Evolutionary conservation across 2,329 filamentous ascomycete species (phyloP).

Genomic region (Sporothrix schenckii): DNA sequence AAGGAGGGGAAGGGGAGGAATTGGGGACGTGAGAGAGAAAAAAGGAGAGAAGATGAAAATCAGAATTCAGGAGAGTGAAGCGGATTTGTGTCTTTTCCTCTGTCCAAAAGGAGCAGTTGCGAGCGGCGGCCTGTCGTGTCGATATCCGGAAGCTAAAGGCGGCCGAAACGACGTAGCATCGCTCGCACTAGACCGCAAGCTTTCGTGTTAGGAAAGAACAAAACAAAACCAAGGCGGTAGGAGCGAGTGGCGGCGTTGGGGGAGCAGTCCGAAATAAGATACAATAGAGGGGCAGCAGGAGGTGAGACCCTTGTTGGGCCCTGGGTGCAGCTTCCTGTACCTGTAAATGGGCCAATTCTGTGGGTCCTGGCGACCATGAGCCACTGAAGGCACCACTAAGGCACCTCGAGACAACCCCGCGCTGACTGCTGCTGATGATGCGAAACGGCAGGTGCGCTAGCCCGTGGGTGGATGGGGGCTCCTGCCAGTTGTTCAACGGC

Average conservation of each 20-base stretch:
- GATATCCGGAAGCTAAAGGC: conserved; percentile 1
- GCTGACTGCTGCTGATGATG: conserved; percentile 22
- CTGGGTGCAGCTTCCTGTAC: not conserved
- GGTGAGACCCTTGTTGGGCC: not conserved
- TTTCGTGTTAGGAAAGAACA: conserved; percentile 27
- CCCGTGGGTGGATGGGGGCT: not conserved
- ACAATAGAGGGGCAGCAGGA: not conserved
- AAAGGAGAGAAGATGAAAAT: not conserved
- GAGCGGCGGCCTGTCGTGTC: conserved; percentile 3
- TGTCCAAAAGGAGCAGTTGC: not conserved
- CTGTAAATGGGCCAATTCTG: not conserved
- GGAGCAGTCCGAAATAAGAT: too few relatives aligned
- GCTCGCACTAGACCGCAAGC: conserved; percentile 19
- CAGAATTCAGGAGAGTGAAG: not conserved
- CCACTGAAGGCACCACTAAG: not conserved
- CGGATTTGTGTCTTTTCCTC: not conserved
- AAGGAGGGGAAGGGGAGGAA: not conserved
- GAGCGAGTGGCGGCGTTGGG: not conserved
- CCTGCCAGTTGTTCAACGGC: conserved; percentile 1
- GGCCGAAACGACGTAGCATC: not conserved
- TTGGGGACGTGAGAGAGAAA: not conserved
- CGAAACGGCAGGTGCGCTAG: conserved; percentile 33
- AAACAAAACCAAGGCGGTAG: conserved; percentile 21
- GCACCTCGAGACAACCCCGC: conserved; percentile 7
- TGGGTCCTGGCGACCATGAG: not conserved